Base-by-base conservation (phyloP, 306 rosid genomes). In the Prunus mongolica region DNA sequence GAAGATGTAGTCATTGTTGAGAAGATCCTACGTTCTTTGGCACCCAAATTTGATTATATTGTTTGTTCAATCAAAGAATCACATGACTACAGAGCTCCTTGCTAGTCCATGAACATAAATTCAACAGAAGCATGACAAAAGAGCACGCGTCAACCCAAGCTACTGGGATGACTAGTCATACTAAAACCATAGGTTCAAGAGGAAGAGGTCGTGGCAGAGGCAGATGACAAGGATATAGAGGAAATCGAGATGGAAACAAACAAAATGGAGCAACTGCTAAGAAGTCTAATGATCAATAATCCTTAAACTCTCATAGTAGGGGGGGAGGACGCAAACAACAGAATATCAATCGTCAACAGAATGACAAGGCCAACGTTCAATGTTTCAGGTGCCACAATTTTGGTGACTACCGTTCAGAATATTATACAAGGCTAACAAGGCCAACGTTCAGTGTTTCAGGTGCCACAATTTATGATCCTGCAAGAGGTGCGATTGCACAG, bases 361-460 rank as follows among this genome's bases (percentile, higher is more conserved):
- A 9, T 68, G 56, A 68, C 73, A 47, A 68, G 34, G 47, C 11
- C 2, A 68, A 68, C 1, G 0, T 68, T 3, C 20, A 68, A 8
- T 68, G 73, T 7, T 68, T 20, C 7, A 12, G 9, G 34, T 68
- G 73, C 20, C 76, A 72, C 38, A 72, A 56, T 30, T 30, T 72
- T 54, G 66, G 76, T 3, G 65, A 72, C 32, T 55, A 55, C 34
- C 52, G 20, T 19, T 72, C 47, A 19, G 38, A 72, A 34, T 54
- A 65, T 19, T 72, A 55, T 32, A 30, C 66, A 34, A 72, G 4
- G 25, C 16, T 24, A 24, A 24, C 25, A 24, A 24, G 25, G 25
- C 1, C 25, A 24, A 24, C 25, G 25, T 24, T 24, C 25, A 24
- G 25, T 24, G 25, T 24, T 24, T 24, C 25, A 24, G 25, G 25